Evolutionary conservation across 208 protist species (phyloP), one percentile per base, ranked within the genome.

Genomic region (Blastocrithidia nonstop): DNA sequence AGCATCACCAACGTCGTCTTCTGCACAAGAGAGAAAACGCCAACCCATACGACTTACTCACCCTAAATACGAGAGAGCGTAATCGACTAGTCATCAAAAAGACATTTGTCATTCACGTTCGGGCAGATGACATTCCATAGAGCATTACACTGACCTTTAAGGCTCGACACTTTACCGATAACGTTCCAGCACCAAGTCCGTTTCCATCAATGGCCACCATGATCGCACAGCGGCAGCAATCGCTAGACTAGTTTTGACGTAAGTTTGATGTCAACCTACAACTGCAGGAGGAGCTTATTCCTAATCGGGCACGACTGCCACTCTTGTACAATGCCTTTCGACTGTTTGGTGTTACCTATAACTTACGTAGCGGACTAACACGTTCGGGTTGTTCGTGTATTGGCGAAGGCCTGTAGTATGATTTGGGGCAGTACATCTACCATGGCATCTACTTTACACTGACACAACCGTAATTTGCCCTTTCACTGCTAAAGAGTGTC

Each of bases 371-470:
- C 21, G 84, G 84, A 6, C 46, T 92, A 11, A 57, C 66, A 4
- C 68, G 62, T 13, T 66, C 66, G 17, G 84, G 76, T 0, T 81
- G 67, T 38, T 88, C 84, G 5, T 49, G 62, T 23, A 63, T 63
- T 5, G 72, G 67, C 20, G 65, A 70, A 28, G 80, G 66, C 11
- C 35, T 93, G 20, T 62, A 71, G 47, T 86, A 71, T 45, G 65
- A 83, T 52, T 62, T 93, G 22, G 61, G 63, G 17, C 61, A 88
- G 38, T 93, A 90, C 57, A 41, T 93, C 19, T 89, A 73, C 48
- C 73, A 83, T 48, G 80, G 80, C 16, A 69, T 89, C 21, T 93
- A 80, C 61, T 93, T 81, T 56, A 75, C 64, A n/a, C 45, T 88
- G 21, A 88, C 70, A 1, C 65, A 66, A 28, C 84, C 84, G 7